Evolutionary conservation across 2,329 filamentous ascomycete species (phyloP).

Genomic region (Penicillium sp.): DNA sequence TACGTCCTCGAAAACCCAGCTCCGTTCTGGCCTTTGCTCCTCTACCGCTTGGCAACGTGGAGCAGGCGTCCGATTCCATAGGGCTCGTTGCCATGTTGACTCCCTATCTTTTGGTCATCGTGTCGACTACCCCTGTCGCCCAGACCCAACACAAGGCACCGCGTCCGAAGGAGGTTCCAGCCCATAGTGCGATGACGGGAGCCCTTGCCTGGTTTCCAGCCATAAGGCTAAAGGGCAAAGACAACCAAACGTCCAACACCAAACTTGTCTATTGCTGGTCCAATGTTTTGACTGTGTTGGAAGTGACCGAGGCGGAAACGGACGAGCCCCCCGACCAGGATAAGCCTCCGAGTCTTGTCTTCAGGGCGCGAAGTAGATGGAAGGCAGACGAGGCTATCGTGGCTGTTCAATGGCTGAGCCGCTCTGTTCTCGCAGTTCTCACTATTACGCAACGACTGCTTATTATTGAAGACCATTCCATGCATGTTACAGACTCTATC

Average conservation of each 20-base stretch:
- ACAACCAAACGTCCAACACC: constrained; percentile 60
- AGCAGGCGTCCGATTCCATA: constrained; percentile 78
- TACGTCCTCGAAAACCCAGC: constrained; percentile 76
- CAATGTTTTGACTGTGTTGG: constrained; percentile 88
- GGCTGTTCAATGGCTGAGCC: constrained; percentile 91
- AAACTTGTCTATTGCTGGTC: constrained; percentile 99
- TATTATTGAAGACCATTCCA: constrained; percentile 79
- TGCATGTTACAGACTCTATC: constrained; percentile 91
- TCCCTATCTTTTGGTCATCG: constrained; percentile 89
- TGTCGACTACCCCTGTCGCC: constrained; percentile 91
- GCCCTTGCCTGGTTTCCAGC: constrained; percentile 96
- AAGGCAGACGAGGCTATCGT: constrained; percentile 92
- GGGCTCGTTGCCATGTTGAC: constrained; percentile 93
- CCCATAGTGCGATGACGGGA: constrained; percentile 86
- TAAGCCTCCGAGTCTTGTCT: constrained; percentile 70
- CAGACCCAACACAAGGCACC: constrained; percentile 94
- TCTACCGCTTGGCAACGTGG: constrained; percentile 87
- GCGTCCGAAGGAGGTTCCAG: constrained; percentile 81
- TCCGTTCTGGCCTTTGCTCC: constrained; percentile 89
- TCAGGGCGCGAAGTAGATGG: constrained; percentile 80
- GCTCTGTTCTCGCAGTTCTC: constrained; percentile 82
- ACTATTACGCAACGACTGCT: constrained; percentile 92
- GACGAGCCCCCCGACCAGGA: constrained; percentile 59
- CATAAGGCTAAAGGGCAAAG: constrained; percentile 77
- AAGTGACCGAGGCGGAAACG: constrained; percentile 66